Evolutionary conservation across 495 filamentous ascomycete genomes (phyloP).

Genomic region (Penicillium lagena): DNA sequence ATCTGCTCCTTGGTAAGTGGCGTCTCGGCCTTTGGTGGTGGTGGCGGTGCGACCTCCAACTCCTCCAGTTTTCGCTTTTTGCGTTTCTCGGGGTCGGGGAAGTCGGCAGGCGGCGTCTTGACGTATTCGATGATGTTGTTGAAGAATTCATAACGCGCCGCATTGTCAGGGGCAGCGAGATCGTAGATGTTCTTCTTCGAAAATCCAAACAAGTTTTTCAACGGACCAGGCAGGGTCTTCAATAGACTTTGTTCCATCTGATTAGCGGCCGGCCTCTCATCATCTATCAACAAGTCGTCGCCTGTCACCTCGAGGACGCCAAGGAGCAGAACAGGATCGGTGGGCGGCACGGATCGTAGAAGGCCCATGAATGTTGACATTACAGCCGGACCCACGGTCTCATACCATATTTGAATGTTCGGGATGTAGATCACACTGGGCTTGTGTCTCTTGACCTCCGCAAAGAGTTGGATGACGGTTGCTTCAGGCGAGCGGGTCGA

Average conservation of each 20-base stretch:
- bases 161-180: conserved; percentile 57
- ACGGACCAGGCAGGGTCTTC: conserved; percentile 34
- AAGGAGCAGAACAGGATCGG: conserved; percentile 81
- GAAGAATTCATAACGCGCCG: conserved; percentile 72
- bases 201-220: conserved; percentile 76
- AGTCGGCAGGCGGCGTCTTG: conserved; percentile 69
- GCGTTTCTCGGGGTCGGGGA: conserved; percentile 77
- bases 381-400: conserved; percentile 56
- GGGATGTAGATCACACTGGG: conserved; percentile 95
- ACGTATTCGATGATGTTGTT: conserved; percentile 63
- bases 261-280: too few species aligned
- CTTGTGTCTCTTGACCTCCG: conserved; percentile 87
- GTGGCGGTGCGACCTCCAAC: conserved; percentile 67
- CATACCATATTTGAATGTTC: conserved; percentile 79
- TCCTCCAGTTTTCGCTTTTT: conserved; percentile 77
- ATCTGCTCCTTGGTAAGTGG: conserved; percentile 64
- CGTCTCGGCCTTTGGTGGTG: conserved; percentile 52
- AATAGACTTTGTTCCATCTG: too few species aligned
- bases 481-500: conserved; percentile 73
- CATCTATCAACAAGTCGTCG: conserved; percentile 23
- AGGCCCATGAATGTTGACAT: conserved; percentile 76
- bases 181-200: conserved; percentile 70
- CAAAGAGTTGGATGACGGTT: conserved; percentile 80
- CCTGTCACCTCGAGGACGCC: conserved; percentile 66
- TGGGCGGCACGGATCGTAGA: conserved; percentile 70